These are phyloP conservation scores for Corniculantispora saksenae DNA, from an alignment of 2,329 filamentous ascomycete species.

Conservation along the genomic window DNA sequence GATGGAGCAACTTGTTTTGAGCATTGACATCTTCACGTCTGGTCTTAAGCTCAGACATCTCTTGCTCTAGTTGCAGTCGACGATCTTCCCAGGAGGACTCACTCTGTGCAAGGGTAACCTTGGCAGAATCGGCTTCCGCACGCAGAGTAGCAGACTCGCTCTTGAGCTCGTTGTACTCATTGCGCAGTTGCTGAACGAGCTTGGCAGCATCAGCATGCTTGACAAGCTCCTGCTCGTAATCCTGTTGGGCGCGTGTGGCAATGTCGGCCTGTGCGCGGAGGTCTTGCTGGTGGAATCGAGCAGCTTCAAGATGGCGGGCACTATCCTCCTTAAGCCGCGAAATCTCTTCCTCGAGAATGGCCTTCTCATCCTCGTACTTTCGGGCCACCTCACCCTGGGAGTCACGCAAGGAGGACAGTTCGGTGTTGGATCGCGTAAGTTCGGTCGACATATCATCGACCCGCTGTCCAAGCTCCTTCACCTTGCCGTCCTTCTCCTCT, in stretches of 20 bases:
- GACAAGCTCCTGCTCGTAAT: conserved; percentile 90
- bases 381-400: conserved; percentile 73
- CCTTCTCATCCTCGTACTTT: conserved; percentile 79
- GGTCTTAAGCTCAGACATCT: conserved; percentile 75
- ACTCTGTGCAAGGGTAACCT: conserved; percentile 73
- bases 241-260: conserved; percentile 87
- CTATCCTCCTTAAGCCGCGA: conserved; percentile 80
- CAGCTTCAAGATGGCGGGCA: conserved; percentile 75
- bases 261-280: conserved; percentile 92
- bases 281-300: conserved; percentile 85
- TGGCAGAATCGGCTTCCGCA: conserved; percentile 83
- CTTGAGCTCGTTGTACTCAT: conserved; percentile 80
- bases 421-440: conserved; percentile 76
- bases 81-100: conserved; percentile 88
- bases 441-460: conserved; percentile 83
- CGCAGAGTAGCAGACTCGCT: conserved; percentile 73
- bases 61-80: conserved; percentile 77
- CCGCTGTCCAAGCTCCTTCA: conserved; percentile 79
- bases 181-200: conserved; percentile 73
- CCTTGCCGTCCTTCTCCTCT: conserved; percentile 74
- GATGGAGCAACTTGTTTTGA: conserved; percentile 88
- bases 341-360: conserved; percentile 75
- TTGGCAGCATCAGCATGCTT: conserved; percentile 96
- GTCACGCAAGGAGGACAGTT: conserved; percentile 78
- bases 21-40: conserved; percentile 81